Conservation (phyloP, 2,329 filamentous ascomycete genomes). For the Dactylellina haptotyla region DNA sequence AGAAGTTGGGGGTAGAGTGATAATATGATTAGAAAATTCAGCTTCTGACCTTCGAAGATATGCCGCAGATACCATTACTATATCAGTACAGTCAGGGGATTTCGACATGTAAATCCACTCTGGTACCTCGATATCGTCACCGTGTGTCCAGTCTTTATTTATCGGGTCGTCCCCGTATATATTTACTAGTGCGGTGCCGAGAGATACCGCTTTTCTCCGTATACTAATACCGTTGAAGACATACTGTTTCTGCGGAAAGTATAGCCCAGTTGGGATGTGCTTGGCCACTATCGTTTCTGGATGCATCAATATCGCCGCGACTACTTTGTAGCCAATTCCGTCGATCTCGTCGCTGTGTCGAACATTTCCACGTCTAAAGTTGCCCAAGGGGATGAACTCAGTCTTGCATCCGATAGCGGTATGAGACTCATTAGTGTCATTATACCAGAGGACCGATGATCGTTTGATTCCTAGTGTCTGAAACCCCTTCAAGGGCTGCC, state of each 20-base stretch:
- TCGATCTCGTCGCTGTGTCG: slow-evolving; percentile 4
- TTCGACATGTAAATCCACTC: background rate
- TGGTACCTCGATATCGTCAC: background rate
- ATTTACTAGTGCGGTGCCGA: background rate
- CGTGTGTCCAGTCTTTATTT: slow-evolving; percentile 6
- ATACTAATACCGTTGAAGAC: background rate
- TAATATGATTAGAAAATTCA: too few relatives aligned
- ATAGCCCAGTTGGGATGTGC: background rate
- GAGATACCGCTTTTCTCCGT: background rate
- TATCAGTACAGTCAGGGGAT: background rate
- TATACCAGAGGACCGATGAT: background rate
- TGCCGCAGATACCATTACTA: background rate
- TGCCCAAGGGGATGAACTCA: slow-evolving; percentile 8
- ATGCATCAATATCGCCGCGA: background rate
- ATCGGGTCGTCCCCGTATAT: slow-evolving; percentile 11
- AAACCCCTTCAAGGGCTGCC: background rate
- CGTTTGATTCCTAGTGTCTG: slow-evolving; percentile 10
- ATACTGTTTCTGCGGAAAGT: background rate
- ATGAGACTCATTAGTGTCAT: background rate
- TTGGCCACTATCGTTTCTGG: too few relatives aligned
- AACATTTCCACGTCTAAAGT: background rate
- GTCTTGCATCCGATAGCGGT: background rate
- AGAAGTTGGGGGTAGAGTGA: too few relatives aligned
- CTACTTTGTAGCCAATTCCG: background rate
- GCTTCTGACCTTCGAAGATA: background rate